These are phyloP conservation scores for Microsporum canis DNA, from an alignment of 2,329 filamentous ascomycete genomes.

Conservation along the genomic window DNA sequence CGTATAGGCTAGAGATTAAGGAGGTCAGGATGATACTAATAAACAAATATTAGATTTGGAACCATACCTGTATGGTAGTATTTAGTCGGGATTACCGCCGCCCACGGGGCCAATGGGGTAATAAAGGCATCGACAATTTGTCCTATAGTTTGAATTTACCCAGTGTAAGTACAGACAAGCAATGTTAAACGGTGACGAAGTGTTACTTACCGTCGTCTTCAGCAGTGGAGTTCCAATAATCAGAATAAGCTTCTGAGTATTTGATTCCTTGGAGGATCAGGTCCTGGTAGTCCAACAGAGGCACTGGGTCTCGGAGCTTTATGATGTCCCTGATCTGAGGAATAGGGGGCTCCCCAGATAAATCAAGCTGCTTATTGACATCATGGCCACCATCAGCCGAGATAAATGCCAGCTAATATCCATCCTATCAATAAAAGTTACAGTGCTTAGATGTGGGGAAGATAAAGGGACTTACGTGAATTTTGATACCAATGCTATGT, in stretches of 20 bases:
- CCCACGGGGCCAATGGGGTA: conserved; percentile 32
- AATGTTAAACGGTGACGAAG: not conserved
- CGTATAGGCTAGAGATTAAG: conserved; percentile 30
- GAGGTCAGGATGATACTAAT: not conserved
- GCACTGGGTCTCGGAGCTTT: not conserved
- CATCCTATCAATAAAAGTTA: not conserved
- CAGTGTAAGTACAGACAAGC: not conserved
- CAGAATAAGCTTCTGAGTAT: conserved; percentile 44
- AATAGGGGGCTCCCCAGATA: conserved; percentile 46
- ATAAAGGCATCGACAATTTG: conserved; percentile 44
- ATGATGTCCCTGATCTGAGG: conserved; percentile 26
- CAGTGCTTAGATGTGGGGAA: not conserved
- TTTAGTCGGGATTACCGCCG: conserved; percentile 31
- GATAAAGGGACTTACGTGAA: conserved; percentile 28
- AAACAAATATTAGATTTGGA: not conserved
- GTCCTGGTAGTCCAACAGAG: conserved; percentile 6
- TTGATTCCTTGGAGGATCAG: conserved; percentile 29
- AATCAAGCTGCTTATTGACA: conserved; percentile 38
- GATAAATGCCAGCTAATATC: not conserved
- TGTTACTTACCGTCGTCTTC: conserved; percentile 13
- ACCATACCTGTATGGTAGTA: conserved; percentile 29
- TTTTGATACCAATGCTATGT: conserved; percentile 31
- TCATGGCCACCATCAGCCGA: conserved; percentile 31
- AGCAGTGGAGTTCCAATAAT: conserved; percentile 51
- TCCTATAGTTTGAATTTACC: conserved; percentile 33